phyloP scores from a whole-genome alignment of 1,284 basidiomycete species.

The Leccinum insolens region DNA sequence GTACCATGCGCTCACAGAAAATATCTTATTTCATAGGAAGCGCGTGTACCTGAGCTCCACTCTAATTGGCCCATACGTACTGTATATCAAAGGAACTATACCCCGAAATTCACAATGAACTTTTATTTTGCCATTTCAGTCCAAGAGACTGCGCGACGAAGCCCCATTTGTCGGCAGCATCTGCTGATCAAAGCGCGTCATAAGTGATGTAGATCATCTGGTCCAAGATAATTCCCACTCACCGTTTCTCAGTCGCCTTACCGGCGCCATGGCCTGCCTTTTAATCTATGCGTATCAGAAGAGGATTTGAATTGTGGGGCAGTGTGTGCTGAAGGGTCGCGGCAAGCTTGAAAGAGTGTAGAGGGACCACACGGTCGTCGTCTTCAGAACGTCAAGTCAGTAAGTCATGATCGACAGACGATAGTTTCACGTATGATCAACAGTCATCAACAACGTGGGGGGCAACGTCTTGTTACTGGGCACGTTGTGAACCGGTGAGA shows the following conservation, averaged over 20 bases:
- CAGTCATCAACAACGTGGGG: slow-evolving; percentile 71
- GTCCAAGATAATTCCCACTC: not conserved
- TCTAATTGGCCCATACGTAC: not conserved
- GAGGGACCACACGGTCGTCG: slow-evolving; percentile 81
- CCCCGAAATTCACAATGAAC: slow-evolving; percentile 10
- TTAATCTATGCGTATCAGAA: slow-evolving; percentile 76
- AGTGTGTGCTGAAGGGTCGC: slow-evolving; percentile 71
- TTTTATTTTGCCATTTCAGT: slow-evolving; percentile 39
- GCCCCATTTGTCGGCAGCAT: slow-evolving; percentile 75
- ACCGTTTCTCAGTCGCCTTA: slow-evolving; percentile 77
- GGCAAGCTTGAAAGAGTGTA: slow-evolving; percentile 82
- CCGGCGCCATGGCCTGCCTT: slow-evolving; percentile 84
- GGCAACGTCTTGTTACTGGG: slow-evolving; percentile 63
- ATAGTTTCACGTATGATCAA: slow-evolving; percentile 62
- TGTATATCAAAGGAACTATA: not conserved
- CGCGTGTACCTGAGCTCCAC: not conserved
- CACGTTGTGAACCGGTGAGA: slow-evolving; percentile 80
- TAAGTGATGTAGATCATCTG: slow-evolving; percentile 5
- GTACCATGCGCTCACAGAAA: not conserved
- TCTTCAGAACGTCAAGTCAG: slow-evolving; percentile 43
- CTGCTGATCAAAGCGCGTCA: slow-evolving; percentile 27
- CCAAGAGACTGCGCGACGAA: slow-evolving; percentile 73
- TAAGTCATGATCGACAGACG: slow-evolving; percentile 7
- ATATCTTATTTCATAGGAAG: not conserved
- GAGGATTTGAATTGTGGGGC: slow-evolving; percentile 66